phyloP scores from a whole-genome alignment of 2,329 filamentous ascomycete genomes.

The Sporothrix schenckii region DNA sequence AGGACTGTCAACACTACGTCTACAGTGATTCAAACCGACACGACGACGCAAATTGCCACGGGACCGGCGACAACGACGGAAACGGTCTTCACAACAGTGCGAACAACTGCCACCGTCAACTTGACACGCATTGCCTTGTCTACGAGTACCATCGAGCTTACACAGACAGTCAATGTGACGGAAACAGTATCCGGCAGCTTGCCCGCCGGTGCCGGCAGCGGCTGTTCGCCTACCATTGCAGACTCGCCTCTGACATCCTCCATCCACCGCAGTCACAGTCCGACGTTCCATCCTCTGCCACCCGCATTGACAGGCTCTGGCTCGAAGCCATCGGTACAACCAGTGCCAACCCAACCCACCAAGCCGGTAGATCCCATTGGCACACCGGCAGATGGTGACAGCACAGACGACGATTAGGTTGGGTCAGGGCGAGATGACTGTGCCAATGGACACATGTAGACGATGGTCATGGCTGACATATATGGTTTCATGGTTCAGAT shows the following conservation, averaged over 20 bases:
- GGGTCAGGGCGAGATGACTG: not conserved
- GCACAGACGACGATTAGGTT: not conserved
- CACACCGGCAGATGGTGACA: not conserved
- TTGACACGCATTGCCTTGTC: not conserved
- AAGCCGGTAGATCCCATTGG: not conserved
- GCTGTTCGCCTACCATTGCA: not conserved
- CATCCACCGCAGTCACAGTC: not conserved
- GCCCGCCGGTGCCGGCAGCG: not conserved
- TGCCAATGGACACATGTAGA: not conserved
- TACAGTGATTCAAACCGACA: not conserved
- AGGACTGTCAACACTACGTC: not conserved
- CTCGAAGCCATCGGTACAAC: not conserved
- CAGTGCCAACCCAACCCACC: not conserved
- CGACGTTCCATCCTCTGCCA: not conserved
- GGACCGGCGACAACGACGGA: not conserved
- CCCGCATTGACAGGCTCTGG: not conserved
- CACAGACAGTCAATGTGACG: constrained; percentile 3
- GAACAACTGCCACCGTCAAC: not conserved
- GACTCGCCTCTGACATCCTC: not conserved
- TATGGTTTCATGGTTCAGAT: not conserved
- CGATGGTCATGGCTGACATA: not conserved
- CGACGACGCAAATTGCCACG: not conserved
- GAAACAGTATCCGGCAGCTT: not conserved
- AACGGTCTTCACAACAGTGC: not conserved
- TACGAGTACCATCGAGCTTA: not conserved